A percentile compares a stretch with the other conserved stretches of the same genome.
phyloP scores from a whole-genome alignment of 116 monocot genomes.

The Papilionanthe hybrid region DNA sequence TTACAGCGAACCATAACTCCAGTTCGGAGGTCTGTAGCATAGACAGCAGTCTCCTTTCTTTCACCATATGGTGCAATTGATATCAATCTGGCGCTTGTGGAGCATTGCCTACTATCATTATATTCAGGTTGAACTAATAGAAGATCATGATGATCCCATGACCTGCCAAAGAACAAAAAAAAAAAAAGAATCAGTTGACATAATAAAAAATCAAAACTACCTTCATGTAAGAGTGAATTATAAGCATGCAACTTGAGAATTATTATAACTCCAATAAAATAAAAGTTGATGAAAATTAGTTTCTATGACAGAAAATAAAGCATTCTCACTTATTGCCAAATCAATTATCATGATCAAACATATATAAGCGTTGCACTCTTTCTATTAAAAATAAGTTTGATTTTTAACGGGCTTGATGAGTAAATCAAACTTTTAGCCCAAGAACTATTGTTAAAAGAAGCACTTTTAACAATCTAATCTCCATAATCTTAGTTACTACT shows the following conservation, averaged over 20 bases:
- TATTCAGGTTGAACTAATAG: conserved; percentile 82
- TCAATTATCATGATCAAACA: conserved; percentile 1
- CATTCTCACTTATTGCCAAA: neutral
- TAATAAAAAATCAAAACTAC: neutral
- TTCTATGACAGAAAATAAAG: neutral
- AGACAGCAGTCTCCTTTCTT: conserved; percentile 85
- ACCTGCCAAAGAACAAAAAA: conserved; percentile 40
- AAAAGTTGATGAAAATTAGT: neutral
- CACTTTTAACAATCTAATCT: neutral
- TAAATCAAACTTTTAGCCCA: neutral
- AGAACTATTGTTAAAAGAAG: neutral
- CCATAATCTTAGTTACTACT: neutral
- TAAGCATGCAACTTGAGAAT: neutral
- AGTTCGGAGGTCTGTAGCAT: conserved; percentile 60
- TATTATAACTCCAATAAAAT: neutral
- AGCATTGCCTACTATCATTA: conserved; percentile 64
- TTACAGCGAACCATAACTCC: conserved; percentile 74
- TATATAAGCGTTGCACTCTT: neutral
- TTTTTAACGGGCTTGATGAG: neutral
- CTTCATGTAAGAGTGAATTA: neutral
- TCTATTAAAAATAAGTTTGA: neutral
- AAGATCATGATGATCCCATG: conserved; percentile 98
- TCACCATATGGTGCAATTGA: conserved; percentile 74
- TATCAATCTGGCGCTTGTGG: conserved; percentile 74
- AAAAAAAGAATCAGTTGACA: neutral